These are phyloP conservation scores for Pseudopediastrum boryanum DNA, from an alignment of 139 green algal genomes.

Conservation along the genomic window DNA sequence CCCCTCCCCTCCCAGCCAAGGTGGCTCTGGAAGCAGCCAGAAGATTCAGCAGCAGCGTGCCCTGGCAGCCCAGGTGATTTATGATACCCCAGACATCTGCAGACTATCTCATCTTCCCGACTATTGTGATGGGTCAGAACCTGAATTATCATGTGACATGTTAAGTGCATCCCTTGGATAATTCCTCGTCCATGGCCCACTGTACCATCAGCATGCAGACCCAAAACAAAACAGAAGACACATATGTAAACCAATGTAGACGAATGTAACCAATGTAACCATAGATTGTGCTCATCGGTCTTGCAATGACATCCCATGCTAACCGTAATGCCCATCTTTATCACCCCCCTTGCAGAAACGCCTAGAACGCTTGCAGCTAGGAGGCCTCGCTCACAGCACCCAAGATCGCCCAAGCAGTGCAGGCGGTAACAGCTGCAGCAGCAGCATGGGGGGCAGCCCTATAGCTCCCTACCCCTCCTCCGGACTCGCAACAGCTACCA, in stretches of 20 bases:
- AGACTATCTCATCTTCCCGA: background rate
- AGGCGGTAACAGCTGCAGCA: background rate
- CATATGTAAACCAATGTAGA: background rate
- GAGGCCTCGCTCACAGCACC: constrained; percentile 32
- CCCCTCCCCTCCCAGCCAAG: too few relatives aligned
- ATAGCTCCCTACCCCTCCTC: background rate
- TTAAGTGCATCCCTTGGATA: background rate
- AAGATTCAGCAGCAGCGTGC: background rate
- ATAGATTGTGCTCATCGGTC: background rate
- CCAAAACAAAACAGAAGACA: constrained; percentile 7
- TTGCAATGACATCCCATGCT: background rate
- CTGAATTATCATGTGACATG: background rate
- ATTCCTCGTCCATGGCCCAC: background rate
- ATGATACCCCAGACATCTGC: background rate
- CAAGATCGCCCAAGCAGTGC: background rate
- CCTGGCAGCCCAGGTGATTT: background rate
- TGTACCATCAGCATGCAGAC: constrained; percentile 21
- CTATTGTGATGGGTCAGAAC: background rate
- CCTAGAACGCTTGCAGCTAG: constrained; percentile 44
- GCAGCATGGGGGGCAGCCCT: constrained; percentile 15
- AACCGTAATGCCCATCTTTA: background rate
- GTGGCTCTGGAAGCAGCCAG: constrained; percentile 3
- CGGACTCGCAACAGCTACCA: background rate
- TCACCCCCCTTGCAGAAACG: constrained; percentile 40
- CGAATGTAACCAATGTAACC: background rate